A percentile compares a stretch with the other conserved stretches of the same genome.
Evolutionary conservation across 768 basidiomycete species (phyloP).

Genomic region (Russula olivacea): DNA sequence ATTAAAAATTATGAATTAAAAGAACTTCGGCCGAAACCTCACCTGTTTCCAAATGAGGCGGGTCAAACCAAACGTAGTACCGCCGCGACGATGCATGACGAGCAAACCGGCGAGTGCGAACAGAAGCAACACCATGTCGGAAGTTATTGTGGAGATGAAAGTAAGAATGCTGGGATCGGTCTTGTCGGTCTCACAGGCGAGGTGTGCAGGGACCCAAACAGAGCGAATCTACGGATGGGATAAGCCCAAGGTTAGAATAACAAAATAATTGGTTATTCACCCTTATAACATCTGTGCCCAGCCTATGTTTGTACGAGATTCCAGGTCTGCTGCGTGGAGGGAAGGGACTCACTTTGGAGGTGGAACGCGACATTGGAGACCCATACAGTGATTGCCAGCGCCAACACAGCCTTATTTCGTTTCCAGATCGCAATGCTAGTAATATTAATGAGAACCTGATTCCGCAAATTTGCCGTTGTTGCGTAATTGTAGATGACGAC

Average conservation of each 20-base stretch:
- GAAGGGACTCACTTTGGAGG: neutral
- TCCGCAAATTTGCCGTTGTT: neutral
- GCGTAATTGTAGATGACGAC: neutral
- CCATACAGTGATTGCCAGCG: neutral
- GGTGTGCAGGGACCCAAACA: neutral
- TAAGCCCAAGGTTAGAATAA: neutral
- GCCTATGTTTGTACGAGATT: neutral
- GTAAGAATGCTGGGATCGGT: too few species aligned
- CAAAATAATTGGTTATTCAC: neutral
- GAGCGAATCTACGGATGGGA: neutral
- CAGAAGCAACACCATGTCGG: neutral
- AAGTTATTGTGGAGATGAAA: neutral
- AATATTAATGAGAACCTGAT: neutral
- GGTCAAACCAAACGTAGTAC: neutral
- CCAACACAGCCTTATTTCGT: neutral
- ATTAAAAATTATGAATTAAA: neutral
- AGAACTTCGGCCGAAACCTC: neutral
- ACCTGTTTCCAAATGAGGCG: neutral
- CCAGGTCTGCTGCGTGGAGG: neutral
- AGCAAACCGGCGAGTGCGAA: slow-evolving; percentile 5
- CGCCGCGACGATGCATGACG: neutral
- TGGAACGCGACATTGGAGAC: neutral
- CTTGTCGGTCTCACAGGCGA: neutral
- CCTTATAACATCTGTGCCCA: neutral
- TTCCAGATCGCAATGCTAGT: slow-evolving; percentile 6